Evolutionary conservation across 768 basidiomycete species (phyloP).

Genomic region (Dioszegia crocea): DNA sequence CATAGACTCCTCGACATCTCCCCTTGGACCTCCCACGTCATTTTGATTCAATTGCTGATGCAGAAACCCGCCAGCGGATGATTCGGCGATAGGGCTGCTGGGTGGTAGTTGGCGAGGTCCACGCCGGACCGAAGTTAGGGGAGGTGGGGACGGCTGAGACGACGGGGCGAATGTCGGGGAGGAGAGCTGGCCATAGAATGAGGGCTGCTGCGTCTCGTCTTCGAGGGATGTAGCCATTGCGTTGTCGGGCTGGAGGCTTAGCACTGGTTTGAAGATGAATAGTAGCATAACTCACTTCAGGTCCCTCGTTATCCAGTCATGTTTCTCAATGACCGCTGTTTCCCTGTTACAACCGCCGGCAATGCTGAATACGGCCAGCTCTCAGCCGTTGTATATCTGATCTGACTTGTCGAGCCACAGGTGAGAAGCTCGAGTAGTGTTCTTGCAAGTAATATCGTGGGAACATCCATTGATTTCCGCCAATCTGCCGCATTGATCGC

Average conservation of each 20-base stretch:
- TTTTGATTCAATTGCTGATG: background rate
- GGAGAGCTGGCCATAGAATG: background rate
- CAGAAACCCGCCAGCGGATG: background rate
- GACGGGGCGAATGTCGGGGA: background rate
- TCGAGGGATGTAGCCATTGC: conserved; percentile 5
- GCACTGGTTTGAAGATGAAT: background rate
- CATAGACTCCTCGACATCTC: background rate
- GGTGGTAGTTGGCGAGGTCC: background rate
- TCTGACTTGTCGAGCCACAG: too few relatives aligned
- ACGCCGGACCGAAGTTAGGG: background rate
- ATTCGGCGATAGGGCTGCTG: background rate
- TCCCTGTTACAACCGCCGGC: too few relatives aligned
- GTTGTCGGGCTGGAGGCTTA: background rate
- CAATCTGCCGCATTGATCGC: too few relatives aligned
- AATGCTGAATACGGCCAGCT: too few relatives aligned
- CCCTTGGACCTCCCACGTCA: background rate
- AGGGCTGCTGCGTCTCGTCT: conserved; percentile 7
- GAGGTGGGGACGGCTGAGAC: background rate
- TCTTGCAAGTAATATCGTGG: too few relatives aligned
- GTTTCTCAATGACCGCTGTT: too few relatives aligned
- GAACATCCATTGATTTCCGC: too few relatives aligned
- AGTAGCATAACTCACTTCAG: too few relatives aligned
- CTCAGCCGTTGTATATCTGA: too few relatives aligned
- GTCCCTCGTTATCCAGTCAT: too few relatives aligned
- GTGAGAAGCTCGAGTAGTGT: too few relatives aligned